A percentile compares a stretch with the other conserved stretches of the same genome.
These are phyloP conservation scores for Nitzschia sp. DNA, from an alignment of 108 stramenopile genomes.

Conservation along the genomic window DNA sequence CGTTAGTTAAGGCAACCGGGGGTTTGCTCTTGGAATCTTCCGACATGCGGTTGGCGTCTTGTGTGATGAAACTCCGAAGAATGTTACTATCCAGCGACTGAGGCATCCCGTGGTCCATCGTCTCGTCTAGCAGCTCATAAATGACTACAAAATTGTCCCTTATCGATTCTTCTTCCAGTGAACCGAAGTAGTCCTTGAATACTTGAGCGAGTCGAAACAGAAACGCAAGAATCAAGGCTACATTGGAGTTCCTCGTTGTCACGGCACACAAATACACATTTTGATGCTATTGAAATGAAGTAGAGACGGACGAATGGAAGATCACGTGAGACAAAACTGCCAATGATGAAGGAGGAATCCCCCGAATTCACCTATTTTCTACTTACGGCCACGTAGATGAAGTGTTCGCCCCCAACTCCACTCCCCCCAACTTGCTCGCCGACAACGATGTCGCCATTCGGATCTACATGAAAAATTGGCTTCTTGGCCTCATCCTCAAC, in stretches of 20 bases:
- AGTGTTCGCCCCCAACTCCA: slow-evolving; percentile 75
- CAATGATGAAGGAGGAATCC: neutral
- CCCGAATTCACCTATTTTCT: slow-evolving; percentile 1
- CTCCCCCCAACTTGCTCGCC: slow-evolving; percentile 60
- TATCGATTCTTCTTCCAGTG: slow-evolving; percentile 97
- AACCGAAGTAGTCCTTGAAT: slow-evolving; percentile 98
- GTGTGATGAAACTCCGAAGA: slow-evolving; percentile 92
- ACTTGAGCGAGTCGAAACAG: slow-evolving; percentile 89
- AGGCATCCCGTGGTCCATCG: slow-evolving; percentile 99
- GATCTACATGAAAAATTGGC: slow-evolving; percentile 81
- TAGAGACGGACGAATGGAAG: neutral
- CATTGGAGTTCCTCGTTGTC: slow-evolving; percentile 96
- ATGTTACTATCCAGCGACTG: slow-evolving; percentile 90
- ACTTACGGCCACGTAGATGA: slow-evolving; percentile 85
- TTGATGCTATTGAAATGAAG: slow-evolving; percentile 68
- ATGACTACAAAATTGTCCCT: slow-evolving; percentile 99
- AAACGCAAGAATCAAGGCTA: slow-evolving; percentile 90
- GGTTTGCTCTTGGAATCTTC: slow-evolving; percentile 81
- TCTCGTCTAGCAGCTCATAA: slow-evolving; percentile 98
- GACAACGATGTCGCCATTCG: slow-evolving; percentile 54
- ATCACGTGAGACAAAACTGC: neutral
- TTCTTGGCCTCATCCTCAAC: slow-evolving; percentile 83
- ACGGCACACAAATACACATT: slow-evolving; percentile 97
- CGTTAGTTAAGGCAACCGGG: slow-evolving; percentile 96
- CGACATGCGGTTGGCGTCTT: slow-evolving; percentile 92